Evolutionary conservation across 257 asterid species (phyloP), one percentile per base, ranked within the genome.

Genomic region (Rehmannia glutinosa): DNA sequence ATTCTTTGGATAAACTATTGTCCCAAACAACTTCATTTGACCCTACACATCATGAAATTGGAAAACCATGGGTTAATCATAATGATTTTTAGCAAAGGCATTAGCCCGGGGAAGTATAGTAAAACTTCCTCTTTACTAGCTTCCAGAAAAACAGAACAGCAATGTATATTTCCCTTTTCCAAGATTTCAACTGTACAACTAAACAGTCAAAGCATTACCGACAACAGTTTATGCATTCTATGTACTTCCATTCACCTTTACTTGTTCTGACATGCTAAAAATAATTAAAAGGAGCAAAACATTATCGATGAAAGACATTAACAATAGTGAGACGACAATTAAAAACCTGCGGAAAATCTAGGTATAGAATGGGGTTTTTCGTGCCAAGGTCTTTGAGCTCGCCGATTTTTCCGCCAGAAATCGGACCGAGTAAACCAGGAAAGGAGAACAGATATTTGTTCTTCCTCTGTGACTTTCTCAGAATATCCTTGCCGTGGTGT

Each of bases 1-100:
- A 69, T 92, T 92, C 83, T 84, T 87, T 6, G 98, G 98, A 76
- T 82, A 92, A 58, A 85, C 82, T 54, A 92, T 89, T 32, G 98
- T 92, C 74, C 98, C 98, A 57, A 89, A 92, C 82, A 92, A 77
- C 82, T 92, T 92, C 96, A 92, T 83, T 69, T 81, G 96, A 49
- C 98, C 98, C 98, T 92, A 66, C 74, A 62, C 35, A 55, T 45
- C 51, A 77, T 62, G 52, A 50, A 64, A 53, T 35, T 23, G 53
- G 55, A 51, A 73, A 56, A 38, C 23, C 59, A 17, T 35, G 24
- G 49, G 73, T 52, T 24, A 50, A 42, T 47, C 27, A 56, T 33
- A 3, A 65, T 41, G 55, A 19, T 35, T 23, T 45, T 43, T 27
- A 4, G 8, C 70, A 42, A 21, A 64, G 39, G 58, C 55, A 35